Evolutionary conservation across 371 early-diverging fungal genomes (phyloP).

Genomic region (Blastocladiella emersonii): DNA sequence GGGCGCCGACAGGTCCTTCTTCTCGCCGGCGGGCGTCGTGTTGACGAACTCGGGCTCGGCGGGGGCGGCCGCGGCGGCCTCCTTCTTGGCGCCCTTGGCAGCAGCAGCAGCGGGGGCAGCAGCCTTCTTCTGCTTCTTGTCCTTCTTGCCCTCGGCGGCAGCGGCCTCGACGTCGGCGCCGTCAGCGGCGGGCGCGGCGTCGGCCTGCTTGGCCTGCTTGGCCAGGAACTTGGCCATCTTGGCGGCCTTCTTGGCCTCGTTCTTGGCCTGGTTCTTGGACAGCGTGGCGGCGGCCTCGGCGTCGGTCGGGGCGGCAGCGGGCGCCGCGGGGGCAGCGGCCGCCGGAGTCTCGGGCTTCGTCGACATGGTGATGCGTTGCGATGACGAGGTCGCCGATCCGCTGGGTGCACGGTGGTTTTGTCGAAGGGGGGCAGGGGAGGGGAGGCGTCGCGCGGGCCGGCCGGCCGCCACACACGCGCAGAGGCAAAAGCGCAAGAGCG

Average conservation of each 20-base stretch:
- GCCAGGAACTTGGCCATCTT: slow-evolving; percentile 89
- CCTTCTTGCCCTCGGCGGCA: slow-evolving; percentile 29
- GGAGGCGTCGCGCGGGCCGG: too few relatives aligned
- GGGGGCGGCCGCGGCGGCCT: neutral
- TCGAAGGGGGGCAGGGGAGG: too few relatives aligned
- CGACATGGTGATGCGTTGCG: too few relatives aligned
- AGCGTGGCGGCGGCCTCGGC: neutral
- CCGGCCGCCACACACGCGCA: too few relatives aligned
- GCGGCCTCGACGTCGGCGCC: slow-evolving; percentile 29
- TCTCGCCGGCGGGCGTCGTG: slow-evolving; percentile 77
- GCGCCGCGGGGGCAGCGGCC: neutral
- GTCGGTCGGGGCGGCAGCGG: neutral
- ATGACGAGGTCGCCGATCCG: too few relatives aligned
- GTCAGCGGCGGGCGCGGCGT: slow-evolving; percentile 28
- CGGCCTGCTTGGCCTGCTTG: slow-evolving; percentile 59
- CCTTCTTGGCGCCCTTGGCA: neutral
- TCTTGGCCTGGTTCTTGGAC: slow-evolving; percentile 37
- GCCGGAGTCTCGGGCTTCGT: neutral
- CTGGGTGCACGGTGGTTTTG: too few relatives aligned
- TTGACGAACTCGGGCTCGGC: slow-evolving; percentile 46
- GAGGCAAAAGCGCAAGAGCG: too few relatives aligned
- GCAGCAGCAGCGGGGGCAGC: too few relatives aligned
- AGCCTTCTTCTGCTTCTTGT: slow-evolving; percentile 40
- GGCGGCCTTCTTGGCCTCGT: slow-evolving; percentile 79
- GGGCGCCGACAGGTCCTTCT: slow-evolving; percentile 77